These are phyloP conservation scores for Lycium ferocissimum DNA, from an alignment of 257 asterid genomes.

Conservation along the genomic window DNA sequence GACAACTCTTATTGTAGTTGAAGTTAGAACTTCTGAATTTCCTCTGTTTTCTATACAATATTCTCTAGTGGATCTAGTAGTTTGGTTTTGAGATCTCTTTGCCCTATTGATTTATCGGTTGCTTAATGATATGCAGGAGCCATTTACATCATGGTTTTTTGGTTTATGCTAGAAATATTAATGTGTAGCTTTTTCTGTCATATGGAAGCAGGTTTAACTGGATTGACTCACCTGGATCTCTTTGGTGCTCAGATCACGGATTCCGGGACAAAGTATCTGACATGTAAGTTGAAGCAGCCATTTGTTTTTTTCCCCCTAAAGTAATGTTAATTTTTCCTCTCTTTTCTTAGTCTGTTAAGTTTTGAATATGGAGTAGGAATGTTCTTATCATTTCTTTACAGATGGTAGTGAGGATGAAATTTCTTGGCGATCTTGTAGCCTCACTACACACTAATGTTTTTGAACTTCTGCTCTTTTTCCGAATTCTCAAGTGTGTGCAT, in stretches of 20 bases:
- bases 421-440: neutral
- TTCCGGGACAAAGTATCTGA: slow-evolving; percentile 28
- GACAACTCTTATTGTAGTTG: neutral
- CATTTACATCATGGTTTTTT: neutral
- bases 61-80: neutral
- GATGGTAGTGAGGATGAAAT: too few species aligned
- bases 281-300: slow-evolving; percentile 24
- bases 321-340: neutral
- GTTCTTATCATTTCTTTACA: too few species aligned
- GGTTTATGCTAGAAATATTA: neutral
- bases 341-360: neutral
- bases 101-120: neutral
- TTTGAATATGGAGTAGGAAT: neutral
- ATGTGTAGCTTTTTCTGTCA: neutral
- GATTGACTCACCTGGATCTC: slow-evolving; percentile 36
- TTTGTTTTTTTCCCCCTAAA: neutral
- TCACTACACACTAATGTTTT: neutral
- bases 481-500: neutral
- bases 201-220: slow-evolving; percentile 29
- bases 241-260: slow-evolving; percentile 34
- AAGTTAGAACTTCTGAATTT: neutral
- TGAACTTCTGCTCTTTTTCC: neutral
- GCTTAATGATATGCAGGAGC: neutral
- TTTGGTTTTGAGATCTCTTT: neutral
- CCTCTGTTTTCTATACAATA: neutral